Base-by-base conservation (phyloP, 2,329 filamentous ascomycete genomes). In the Leptosphaerulina australis region DNA sequence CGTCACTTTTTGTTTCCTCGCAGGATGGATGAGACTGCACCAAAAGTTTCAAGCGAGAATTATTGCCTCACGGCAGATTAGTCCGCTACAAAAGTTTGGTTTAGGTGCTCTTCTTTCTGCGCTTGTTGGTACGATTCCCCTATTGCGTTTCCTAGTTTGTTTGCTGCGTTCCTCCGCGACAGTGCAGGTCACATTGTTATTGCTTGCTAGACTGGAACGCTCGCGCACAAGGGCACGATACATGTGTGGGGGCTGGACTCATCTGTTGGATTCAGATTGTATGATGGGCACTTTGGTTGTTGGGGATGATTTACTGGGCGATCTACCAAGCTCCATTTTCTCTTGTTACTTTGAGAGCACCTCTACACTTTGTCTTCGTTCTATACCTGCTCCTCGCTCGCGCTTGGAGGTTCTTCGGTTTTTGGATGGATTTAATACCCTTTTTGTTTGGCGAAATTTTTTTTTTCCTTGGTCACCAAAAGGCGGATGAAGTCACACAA, bases 201-300 rank as follows among this genome's bases (percentile, higher is more conserved):
- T 60, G 56, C 63, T 72, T 70, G 64, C 59, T 71, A 71, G 68
- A 71, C 53, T 60, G 55, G 64, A 62, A 65, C 61, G 68, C 69
- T 72, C 68, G 68, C 68, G 68, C 68, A 68, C 61, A 61, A 57
- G 59, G 59, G 56, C 46, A 39, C 39, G 56, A 60, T 55, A 56
- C 59, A 67, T 63, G 62, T 64, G 60, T 63, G 60, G 53, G 57
- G 57, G 47, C 38, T 46, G 39, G 50, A 53, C 41, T 55, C 58
- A 60, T 53, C 25, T 57, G 53, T 53, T 29, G 55, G 50, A 55
- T 18, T 37, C 59, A 61, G 57, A 58, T 39, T 62, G 62, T 62
- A 67, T 53, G 59, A 68, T 76, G 36, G 52, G 59, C 18, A 28
- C 36, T 17, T 40, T 20, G 14, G 18, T 33, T 41, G 25, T 31